Conservation (phyloP, 2,329 filamentous ascomycete species). For the Penicillium crustosum region DNA sequence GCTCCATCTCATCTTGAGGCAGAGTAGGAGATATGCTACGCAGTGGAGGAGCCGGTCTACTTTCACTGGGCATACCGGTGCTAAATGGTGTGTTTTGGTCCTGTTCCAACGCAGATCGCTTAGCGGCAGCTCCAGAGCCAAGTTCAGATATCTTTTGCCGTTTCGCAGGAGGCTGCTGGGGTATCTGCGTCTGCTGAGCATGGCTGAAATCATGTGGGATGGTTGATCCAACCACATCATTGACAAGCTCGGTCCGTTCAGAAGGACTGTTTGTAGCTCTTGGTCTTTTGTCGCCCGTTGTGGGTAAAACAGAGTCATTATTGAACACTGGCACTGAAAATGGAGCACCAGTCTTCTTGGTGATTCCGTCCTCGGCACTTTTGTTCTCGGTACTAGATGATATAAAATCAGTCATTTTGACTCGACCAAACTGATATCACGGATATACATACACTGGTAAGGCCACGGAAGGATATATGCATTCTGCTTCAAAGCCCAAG, state of each 20-base stretch:
- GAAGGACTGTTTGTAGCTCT: no score
- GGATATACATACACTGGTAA: background rate
- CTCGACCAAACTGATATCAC: background rate
- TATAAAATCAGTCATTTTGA: background rate
- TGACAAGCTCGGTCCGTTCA: background rate
- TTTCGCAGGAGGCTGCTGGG: background rate
- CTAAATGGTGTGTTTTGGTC: background rate
- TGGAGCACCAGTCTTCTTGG: background rate
- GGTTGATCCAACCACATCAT: background rate
- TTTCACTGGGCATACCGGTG: background rate
- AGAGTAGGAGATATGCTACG: background rate
- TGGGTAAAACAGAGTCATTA: background rate
- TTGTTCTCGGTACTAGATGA: background rate
- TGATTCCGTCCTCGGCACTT: background rate
- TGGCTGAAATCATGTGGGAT: background rate
- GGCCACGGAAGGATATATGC: background rate
- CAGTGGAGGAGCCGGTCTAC: background rate
- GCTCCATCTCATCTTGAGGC: background rate
- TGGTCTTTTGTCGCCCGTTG: background rate
- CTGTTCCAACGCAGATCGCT: background rate
- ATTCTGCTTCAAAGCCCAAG: background rate
- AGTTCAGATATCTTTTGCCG: background rate
- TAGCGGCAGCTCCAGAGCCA: background rate
- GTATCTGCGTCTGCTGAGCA: background rate
- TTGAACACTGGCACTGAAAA: background rate